Evolutionary conservation across 2,329 filamentous ascomycete species (phyloP).

Genomic region (Fusarium illudens): DNA sequence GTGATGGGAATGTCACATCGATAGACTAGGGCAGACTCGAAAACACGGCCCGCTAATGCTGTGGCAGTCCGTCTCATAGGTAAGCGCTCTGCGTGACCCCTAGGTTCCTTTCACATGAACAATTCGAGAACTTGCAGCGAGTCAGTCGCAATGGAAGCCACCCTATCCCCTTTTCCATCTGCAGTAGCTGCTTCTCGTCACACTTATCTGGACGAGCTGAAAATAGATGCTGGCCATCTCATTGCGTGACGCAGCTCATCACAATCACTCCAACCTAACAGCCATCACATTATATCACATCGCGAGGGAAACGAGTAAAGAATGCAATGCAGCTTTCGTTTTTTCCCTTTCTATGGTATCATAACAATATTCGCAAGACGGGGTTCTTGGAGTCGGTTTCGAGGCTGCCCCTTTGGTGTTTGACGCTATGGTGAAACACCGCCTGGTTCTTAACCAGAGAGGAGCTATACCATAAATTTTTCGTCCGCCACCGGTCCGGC

Average conservation of each 20-base stretch:
- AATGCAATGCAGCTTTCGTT: neutral
- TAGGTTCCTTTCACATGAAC: neutral
- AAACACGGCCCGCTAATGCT: conserved; percentile 7
- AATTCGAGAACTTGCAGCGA: neutral
- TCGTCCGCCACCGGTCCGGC: conserved; percentile 25
- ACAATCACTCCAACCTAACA: neutral
- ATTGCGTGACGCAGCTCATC: neutral
- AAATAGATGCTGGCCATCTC: neutral
- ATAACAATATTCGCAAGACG: conserved; percentile 12
- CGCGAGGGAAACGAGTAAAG: neutral
- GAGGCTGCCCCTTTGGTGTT: conserved; percentile 4
- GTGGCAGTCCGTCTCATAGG: conserved; percentile 20
- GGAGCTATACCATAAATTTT: conserved; percentile 19
- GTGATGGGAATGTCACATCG: conserved; percentile 15
- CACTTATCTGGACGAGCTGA: neutral
- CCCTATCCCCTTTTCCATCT: neutral
- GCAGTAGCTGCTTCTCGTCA: neutral
- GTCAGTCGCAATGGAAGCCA: neutral
- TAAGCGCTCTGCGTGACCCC: neutral
- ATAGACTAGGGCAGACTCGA: conserved; percentile 1
- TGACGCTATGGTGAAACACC: conserved; percentile 35
- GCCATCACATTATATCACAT: neutral
- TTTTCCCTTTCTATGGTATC: conserved; percentile 24
- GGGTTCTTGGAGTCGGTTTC: neutral
- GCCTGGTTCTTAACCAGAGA: conserved; percentile 18